Conservation (phyloP, 2,329 filamentous ascomycete genomes). For the Arthroderma uncinatum region DNA sequence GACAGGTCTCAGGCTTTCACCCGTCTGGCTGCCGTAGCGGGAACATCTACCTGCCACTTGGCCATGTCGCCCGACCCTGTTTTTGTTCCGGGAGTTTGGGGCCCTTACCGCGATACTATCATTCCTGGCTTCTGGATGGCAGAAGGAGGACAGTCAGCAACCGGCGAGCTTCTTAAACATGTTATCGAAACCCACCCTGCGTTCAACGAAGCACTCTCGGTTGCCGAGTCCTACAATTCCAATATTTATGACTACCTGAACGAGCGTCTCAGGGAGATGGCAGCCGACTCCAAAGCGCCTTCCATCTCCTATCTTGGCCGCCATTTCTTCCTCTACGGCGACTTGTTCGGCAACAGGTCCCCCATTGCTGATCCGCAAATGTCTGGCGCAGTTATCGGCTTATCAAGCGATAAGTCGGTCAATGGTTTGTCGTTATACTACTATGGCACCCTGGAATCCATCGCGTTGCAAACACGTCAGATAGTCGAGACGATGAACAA, state of each 20-base stretch:
- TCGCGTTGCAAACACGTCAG: slow-evolving; percentile 89
- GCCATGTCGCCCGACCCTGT: slow-evolving; percentile 90
- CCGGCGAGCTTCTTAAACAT: slow-evolving; percentile 86
- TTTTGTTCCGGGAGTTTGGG: slow-evolving; percentile 94
- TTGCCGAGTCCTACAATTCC: slow-evolving; percentile 68
- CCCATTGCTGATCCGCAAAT: slow-evolving; percentile 88
- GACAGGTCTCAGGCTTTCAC: slow-evolving; percentile 88
- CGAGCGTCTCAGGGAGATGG: slow-evolving; percentile 67
- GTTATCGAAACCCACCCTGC: slow-evolving; percentile 92
- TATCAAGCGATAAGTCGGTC: slow-evolving; percentile 75
- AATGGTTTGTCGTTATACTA: slow-evolving; percentile 85
- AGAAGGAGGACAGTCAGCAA: slow-evolving; percentile 92
- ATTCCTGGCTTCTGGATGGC: slow-evolving; percentile 92
- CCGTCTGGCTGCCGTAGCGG: slow-evolving; percentile 83
- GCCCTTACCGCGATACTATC: slow-evolving; percentile 88
- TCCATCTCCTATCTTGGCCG: slow-evolving; percentile 74
- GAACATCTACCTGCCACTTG: slow-evolving; percentile 93
- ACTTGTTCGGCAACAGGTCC: slow-evolving; percentile 92
- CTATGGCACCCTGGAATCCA: slow-evolving; percentile 95
- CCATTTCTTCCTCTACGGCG: slow-evolving; percentile 97
- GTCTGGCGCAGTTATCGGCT: slow-evolving; percentile 77
- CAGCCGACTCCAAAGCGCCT: slow-evolving; percentile 57
- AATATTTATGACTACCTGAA: slow-evolving; percentile 97
- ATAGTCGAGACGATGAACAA: slow-evolving; percentile 92
- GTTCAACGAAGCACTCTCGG: slow-evolving; percentile 65